Evolutionary conservation across 306 rosid genomes (phyloP).

Genomic region (Acacia acuminata): DNA sequence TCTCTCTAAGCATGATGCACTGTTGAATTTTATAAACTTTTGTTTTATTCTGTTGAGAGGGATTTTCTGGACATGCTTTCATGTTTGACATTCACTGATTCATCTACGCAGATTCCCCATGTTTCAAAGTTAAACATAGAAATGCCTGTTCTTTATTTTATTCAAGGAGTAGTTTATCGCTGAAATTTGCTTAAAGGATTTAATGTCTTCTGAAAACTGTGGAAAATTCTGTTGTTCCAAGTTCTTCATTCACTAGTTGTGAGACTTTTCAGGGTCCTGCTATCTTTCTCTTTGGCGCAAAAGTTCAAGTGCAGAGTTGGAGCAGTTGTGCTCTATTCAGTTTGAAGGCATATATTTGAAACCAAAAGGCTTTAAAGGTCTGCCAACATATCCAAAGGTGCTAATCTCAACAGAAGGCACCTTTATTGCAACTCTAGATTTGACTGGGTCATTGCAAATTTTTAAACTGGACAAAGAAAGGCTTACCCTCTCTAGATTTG

Average conservation of each 20-base stretch:
- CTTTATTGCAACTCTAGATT: constrained; percentile 76
- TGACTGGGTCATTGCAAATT: constrained; percentile 66
- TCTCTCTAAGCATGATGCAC: background rate
- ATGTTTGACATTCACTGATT: background rate
- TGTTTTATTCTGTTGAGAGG: constrained; percentile 9
- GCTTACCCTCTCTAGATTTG: constrained; percentile 58
- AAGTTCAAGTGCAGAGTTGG: constrained; percentile 53
- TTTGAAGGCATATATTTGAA: constrained; percentile 68
- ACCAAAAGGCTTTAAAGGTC: constrained; percentile 64
- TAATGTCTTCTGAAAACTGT: constrained; percentile 22
- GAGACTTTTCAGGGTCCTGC: constrained; percentile 62
- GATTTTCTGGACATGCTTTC: constrained; percentile 6
- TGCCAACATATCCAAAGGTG: constrained; percentile 72
- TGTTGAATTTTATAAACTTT: constrained; percentile 10
- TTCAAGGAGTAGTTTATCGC: background rate
- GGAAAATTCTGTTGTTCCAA: constrained; percentile 19
- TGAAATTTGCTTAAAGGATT: constrained; percentile 16
- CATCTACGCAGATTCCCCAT: background rate
- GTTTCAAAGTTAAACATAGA: constrained; percentile 8
- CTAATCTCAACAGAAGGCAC: constrained; percentile 80
- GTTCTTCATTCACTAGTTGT: constrained; percentile 26
- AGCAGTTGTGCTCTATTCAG: constrained; percentile 67
- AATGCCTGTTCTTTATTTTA: constrained; percentile 16
- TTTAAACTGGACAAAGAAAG: constrained; percentile 69
- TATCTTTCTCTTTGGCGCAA: constrained; percentile 75